Evolutionary conservation across 73 alveolate species (phyloP), one percentile per base, ranked within the genome.

Genomic region (Paramecium caudatum): DNA sequence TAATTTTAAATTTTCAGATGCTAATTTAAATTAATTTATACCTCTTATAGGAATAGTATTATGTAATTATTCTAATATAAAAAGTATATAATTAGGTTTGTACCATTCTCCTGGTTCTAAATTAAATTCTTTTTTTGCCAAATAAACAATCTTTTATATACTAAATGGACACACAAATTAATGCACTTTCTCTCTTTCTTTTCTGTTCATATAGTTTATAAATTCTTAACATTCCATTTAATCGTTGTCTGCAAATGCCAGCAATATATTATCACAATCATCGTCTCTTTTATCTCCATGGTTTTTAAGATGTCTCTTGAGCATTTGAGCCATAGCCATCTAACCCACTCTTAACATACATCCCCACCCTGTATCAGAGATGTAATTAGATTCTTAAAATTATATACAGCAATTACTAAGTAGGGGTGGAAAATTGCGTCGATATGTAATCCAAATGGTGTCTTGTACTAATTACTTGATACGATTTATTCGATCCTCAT

Each of bases 331-430:
- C 47, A 86, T 49, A 3, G 93, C 93, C 93, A 86, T 86, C 19
- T 86, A 62, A 13, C 93, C 93, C 23, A 63, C 93, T 43, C 93
- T 70, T 13, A 86, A 46, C 93, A 86, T 86, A 27, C 93, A 86
- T 3, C 93, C 93, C 93, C 93, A 86, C 5, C 93, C 93, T n/a
- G 93, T 63, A 63, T 86, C 93, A 48, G 86, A 49, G 37, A 63
- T 63, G 8, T 63, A 63, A 86, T 61, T 62, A 36, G 80, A 32
- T 50, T 55, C 80, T 83, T 50, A 32, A 47, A 47, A n/a, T 32
- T 9, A 27, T 19, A 21, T 16, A 10, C 45, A 43, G 19, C 33
- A 45, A 32, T 36, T 55, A 63, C 68, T 33, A 33, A 62, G 41
- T 27, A 86, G 23, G 25, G 93, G 61, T 39, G 93, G 93, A 45